Evolutionary conservation across 495 filamentous ascomycete species (phyloP), one percentile per base, ranked within the genome.

Genomic region (Neurospora discreta): DNA sequence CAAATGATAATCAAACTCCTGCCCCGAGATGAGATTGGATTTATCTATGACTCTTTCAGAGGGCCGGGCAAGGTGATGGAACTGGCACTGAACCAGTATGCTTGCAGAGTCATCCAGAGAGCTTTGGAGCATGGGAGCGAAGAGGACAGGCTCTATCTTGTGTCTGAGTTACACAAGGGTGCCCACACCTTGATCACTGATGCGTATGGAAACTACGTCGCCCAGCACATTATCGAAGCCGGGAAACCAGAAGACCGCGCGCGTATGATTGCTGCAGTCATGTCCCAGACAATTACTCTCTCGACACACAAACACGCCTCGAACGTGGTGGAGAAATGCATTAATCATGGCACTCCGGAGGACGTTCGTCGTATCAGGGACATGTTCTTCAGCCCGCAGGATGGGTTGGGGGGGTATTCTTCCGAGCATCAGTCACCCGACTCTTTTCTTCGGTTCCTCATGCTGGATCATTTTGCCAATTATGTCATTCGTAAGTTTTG

Each of bases 231-330:
- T 68, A 95, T 99, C 70, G 86, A 91, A 70, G 89, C 93, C 73
- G 96, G 96, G 16, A 85, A 89, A 39, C 87, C 89, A 33, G 89
- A 90, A 68, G 94, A 97, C 74, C 89, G 91, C 23, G 85, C 84
- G 2, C 87, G 84, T 73, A 90, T 97, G 79, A 91, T 98, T 71
- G 79, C 82, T 43, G 79, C 94, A 40, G 90, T 99, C 74, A 90
- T 88, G 69, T 84, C 83, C 6, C 87, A 93, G 69, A 81, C 96
- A 1, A 79, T 96, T n/a, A 83, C 82, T 2, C 88, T 91, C 75
- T 97, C 93, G 7, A 97, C 93, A 83, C 95, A 98, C 82, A 98
- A 99, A 78, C 97, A 94, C 77, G 95, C 96, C 5, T 97, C 93
- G 75, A 98, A 99, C 75, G 95, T 99, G 6, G 96, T 99, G 1